phyloP scores from a whole-genome alignment of 2,329 filamentous ascomycete genomes.

The Epichloe gansuensis region DNA sequence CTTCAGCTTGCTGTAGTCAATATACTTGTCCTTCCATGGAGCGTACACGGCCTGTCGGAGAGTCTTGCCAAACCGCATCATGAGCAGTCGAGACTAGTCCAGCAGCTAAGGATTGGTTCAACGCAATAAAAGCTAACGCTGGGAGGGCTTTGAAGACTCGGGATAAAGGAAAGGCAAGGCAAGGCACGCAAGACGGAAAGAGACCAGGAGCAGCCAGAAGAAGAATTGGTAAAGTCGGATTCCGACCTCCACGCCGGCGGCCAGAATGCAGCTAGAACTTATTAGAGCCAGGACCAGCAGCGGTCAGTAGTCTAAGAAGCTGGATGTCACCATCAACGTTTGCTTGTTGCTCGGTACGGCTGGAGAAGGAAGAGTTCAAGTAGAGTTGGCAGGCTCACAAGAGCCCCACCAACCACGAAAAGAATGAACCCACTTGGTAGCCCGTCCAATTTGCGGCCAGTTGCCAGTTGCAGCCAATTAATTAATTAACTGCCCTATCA shows the following conservation, averaged over 20 bases:
- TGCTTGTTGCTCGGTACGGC: neutral
- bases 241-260: neutral
- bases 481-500: constrained; percentile 7
- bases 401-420: too few relatives aligned
- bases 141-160: neutral
- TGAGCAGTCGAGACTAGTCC: neutral
- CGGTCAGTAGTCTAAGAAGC: too few relatives aligned
- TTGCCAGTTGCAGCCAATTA: neutral
- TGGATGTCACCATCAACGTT: neutral
- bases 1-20: constrained; percentile 93
- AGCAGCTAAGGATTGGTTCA: neutral
- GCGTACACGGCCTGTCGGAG: constrained; percentile 67
- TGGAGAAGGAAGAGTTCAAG: neutral
- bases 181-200: neutral
- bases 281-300: neutral
- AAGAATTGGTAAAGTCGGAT: neutral
- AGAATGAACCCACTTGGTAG: too few relatives aligned
- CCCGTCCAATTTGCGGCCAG: too few relatives aligned
- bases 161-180: neutral
- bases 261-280: too few relatives aligned
- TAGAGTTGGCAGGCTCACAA: too few relatives aligned
- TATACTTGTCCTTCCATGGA: constrained; percentile 88
- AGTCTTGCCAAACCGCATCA: constrained; percentile 89
- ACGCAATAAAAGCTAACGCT: too few relatives aligned
- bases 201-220: neutral